Evolutionary conservation across 306 rosid species (phyloP), one percentile per base, ranked within the genome.

Genomic region (Cicer yamashitae): DNA sequence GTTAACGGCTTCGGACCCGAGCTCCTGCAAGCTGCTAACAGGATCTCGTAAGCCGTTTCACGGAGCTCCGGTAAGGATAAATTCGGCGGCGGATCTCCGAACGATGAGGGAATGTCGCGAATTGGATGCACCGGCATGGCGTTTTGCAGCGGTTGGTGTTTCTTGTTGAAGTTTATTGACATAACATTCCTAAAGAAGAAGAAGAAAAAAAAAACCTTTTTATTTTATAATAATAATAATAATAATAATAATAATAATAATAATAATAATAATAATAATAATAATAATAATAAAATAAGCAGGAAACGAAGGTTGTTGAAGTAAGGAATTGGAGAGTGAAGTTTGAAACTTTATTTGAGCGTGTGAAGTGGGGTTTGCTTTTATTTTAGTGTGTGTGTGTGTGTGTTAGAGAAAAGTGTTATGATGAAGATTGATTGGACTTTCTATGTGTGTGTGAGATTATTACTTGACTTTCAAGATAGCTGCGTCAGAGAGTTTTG

Each of bases 11-110:
- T 91, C 22, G 89, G 80, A 7, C 96, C 96, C 34, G 96, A 75
- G 67, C 88, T 91, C 82, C 98, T 87, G 82, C 96, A 94, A 0
- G 96, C 96, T 1, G 81, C 91, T 63, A 94, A 84, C 1, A 94
- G 77, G 81, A 94, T 87, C 96, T 94, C 96, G 80, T 94, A 94
- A 0, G 97, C 93, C 4, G 96, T 89, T 67, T 91, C 89, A n/a
- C 96, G 91, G 81, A 91, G 91, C 71, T 94, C 97, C 82, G 93
- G 84, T n/a, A 88, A 89, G 2, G 91, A 38, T 0, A 91, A 64
- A 67, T 40, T 48, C 7, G 82, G 30, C 39, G 77, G 83, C 65
- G 72, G 60, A 51, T 87, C 89, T 1, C 86, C 94, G 45, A 91
- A 94, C 10, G 97, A 96, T 12, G 87, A 81, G 1, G 90, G 85